Conservation (phyloP, 73 alveolate species). For the Symbiodinium natans region DNA sequence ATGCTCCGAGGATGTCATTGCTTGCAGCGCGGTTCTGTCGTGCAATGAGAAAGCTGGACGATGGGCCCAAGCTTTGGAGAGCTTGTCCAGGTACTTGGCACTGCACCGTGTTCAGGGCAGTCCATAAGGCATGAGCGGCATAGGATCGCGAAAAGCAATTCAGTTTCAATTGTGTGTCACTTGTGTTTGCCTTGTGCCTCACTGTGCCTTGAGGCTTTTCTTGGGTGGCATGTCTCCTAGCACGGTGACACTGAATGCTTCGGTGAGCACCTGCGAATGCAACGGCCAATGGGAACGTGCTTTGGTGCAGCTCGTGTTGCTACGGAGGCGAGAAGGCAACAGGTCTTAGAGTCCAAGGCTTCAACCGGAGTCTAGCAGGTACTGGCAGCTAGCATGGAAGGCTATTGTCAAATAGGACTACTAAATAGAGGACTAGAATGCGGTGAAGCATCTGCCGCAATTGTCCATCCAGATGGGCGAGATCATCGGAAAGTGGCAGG, state of each 20-base stretch:
- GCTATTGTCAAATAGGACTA: neutral
- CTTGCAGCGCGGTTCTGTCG: constrained; percentile 57
- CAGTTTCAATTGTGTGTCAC: neutral
- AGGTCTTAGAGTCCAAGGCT: neutral
- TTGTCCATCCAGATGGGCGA: neutral
- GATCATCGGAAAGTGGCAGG: neutral
- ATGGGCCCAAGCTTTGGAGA: constrained; percentile 32
- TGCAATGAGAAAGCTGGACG: constrained; percentile 65
- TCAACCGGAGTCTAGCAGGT: neutral
- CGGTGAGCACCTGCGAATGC: constrained; percentile 43
- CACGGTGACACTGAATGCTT: constrained; percentile 31
- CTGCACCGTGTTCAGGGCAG: neutral
- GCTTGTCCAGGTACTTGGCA: neutral
- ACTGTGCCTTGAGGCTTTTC: constrained; percentile 7
- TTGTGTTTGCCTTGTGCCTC: neutral
- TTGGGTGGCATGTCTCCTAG: neutral
- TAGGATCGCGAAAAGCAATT: neutral
- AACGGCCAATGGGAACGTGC: constrained; percentile 82
- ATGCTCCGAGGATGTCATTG: constrained; percentile 33
- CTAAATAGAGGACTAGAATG: neutral
- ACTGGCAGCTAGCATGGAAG: neutral
- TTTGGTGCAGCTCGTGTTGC: neutral
- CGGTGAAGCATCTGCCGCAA: neutral
- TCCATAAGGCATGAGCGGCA: neutral
- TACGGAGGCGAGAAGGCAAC: neutral